These are phyloP conservation scores for Stemphylium beticola DNA, from an alignment of 2,329 filamentous ascomycete genomes.

Conservation along the genomic window DNA sequence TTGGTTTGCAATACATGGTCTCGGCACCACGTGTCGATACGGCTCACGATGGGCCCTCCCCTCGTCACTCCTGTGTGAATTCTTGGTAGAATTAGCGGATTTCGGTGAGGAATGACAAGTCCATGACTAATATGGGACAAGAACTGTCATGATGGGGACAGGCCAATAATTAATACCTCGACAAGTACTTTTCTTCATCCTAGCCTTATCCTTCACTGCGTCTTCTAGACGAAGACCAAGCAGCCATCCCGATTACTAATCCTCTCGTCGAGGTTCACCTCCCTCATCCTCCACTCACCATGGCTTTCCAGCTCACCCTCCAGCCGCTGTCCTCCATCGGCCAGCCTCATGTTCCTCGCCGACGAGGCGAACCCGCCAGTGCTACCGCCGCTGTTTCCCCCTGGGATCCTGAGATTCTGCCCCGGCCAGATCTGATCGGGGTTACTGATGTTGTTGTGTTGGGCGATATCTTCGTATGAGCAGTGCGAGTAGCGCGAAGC, in stretches of 20 bases:
- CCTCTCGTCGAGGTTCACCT: slow-evolving; percentile 33
- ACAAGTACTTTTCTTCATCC: too few relatives aligned
- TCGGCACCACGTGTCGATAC: too few relatives aligned
- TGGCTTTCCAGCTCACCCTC: slow-evolving; percentile 27
- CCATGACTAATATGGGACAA: too few relatives aligned
- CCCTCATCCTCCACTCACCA: slow-evolving; percentile 28
- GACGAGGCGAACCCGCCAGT: slow-evolving; percentile 22
- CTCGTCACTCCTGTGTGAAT: too few relatives aligned
- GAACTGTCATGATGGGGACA: too few relatives aligned
- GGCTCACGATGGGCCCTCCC: too few relatives aligned
- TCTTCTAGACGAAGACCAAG: slow-evolving; percentile 36
- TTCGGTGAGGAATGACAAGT: too few relatives aligned
- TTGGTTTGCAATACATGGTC: too few relatives aligned
- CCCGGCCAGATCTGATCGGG: slow-evolving; percentile 38
- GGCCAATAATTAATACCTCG: too few relatives aligned
- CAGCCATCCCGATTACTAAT: slow-evolving; percentile 33
- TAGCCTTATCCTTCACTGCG: slow-evolving; percentile 26
- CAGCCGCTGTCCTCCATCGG: slow-evolving; percentile 29
- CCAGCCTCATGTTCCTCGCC: slow-evolving; percentile 30
- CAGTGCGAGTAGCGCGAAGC: slow-evolving; percentile 31
- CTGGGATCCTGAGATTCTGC: slow-evolving; percentile 32
- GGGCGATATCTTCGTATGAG: slow-evolving; percentile 32
- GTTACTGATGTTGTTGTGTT: slow-evolving; percentile 36
- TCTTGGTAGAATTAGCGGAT: too few relatives aligned
- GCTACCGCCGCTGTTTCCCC: slow-evolving; percentile 24